Evolutionary conservation across 768 basidiomycete species (phyloP).

Genomic region (Phylloporus arenicola): DNA sequence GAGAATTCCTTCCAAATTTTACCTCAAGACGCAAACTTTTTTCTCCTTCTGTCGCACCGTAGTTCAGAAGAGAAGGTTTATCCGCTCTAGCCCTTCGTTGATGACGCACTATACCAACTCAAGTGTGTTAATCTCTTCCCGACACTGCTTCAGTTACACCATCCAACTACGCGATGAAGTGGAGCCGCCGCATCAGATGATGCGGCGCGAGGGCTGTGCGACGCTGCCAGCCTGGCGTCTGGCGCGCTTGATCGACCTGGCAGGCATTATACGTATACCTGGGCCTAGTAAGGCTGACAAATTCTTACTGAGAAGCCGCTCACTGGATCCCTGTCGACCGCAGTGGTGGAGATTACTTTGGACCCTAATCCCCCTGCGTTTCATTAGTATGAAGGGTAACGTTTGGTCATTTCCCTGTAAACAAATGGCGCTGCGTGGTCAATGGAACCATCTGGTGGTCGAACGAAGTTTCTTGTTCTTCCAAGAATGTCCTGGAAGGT

Average conservation of each 20-base stretch:
- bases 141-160: constrained; percentile 7
- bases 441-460: constrained; percentile 7
- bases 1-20: constrained; percentile 6
- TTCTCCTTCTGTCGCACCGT: background rate
- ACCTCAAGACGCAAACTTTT: constrained; percentile 2
- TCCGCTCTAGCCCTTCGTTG: constrained; percentile 1
- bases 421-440: constrained; percentile 9
- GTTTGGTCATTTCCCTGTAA: constrained; percentile 8
- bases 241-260: constrained; percentile 12
- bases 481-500: constrained; percentile 7
- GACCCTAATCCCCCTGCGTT: constrained; percentile 19
- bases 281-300: constrained; percentile 19
- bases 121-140: background rate
- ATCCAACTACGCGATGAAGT: constrained; percentile 2
- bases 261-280: constrained; percentile 6
- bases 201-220: constrained; percentile 11
- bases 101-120: constrained; percentile 1
- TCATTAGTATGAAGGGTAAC: constrained; percentile 18
- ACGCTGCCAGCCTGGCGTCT: constrained; percentile 13
- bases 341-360: constrained; percentile 15
- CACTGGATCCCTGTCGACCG: constrained; percentile 11
- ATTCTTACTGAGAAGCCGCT: constrained; percentile 12
- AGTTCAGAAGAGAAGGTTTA: constrained; percentile 8
- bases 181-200: constrained; percentile 4
- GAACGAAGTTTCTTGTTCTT: constrained; percentile 9